Evolutionary conservation across 768 basidiomycete species (phyloP), one percentile per base, ranked within the genome.

Genomic region (Candolleomyces eurysporus): DNA sequence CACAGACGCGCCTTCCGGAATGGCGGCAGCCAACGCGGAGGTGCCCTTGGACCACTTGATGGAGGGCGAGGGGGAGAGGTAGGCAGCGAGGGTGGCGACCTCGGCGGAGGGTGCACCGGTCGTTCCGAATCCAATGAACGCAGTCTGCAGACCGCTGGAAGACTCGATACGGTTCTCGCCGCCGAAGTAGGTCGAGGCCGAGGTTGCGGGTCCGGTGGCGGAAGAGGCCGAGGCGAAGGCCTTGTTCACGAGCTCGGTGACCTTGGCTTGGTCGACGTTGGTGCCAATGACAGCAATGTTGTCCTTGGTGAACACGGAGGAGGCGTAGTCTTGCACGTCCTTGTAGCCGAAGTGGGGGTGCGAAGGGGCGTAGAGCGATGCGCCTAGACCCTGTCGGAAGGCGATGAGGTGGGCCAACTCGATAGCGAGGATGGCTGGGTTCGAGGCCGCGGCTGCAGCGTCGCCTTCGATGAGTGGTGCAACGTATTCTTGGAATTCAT

Each of bases 371-470:
- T 92, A 94, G 62, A 98, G 84, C 22, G 96, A 90, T 66, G 90
- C 83, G 67, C 96, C 96, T 68, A 98, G 94, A 16, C 96, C 96
- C 48, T 80, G 82, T 69, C 96, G 94, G 91, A 98, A 99, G 48
- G 96, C 96, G 61, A 96, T 80, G 48, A 84, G 75, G 73, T 98
- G 96, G 4, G 94, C 95, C 42, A 89, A 78, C 69, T 99, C 96
- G 60, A 98, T 64, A 46, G 95, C 95, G 67, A 82, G 80, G 1
- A 84, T 82, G 22, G 82, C 79, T 8, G 93, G 87, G 61, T 90
- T 79, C 51, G 79, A 73, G 49, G 77, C 71, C 13, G 87, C 91
- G 22, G 84, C 77, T 43, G 81, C 73, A 49, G 87, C 77, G 70
- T 98, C 96, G 59, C 85, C 80, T 57, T 84, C 82, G 62, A 95